Conservation (phyloP, 768 basidiomycete species). For the Mycena maculata region DNA sequence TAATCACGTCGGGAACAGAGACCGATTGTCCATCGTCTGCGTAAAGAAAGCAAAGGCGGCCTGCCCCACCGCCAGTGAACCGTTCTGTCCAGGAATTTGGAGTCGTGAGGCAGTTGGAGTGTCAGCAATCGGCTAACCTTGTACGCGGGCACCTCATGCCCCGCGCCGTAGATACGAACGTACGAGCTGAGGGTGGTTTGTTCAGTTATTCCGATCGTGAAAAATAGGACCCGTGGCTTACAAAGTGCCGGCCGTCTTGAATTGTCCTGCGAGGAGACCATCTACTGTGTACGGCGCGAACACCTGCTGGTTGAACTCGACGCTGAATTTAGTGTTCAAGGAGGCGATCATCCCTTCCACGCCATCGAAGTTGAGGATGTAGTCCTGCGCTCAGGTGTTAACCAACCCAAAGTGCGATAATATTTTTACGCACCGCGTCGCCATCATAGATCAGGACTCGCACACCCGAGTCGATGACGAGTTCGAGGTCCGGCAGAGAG, state of each 20-base stretch:
- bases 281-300: conserved; percentile 53
- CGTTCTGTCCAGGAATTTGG: neutral
- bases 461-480: conserved; percentile 56
- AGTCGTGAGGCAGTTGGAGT: neutral
- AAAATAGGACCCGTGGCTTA: conserved; percentile 12
- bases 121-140: neutral
- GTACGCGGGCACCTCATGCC: conserved; percentile 47
- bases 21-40: conserved; percentile 18
- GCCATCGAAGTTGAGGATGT: conserved; percentile 55
- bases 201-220: neutral
- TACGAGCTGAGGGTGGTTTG: conserved; percentile 42
- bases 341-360: conserved; percentile 51
- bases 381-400: conserved; percentile 38
- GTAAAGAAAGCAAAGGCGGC: conserved; percentile 21
- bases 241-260: conserved; percentile 59
- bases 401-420: conserved; percentile 1
- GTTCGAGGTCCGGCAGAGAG: conserved; percentile 48
- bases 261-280: conserved; percentile 51
- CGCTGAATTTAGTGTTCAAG: conserved; percentile 49
- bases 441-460: conserved; percentile 54
- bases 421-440: conserved; percentile 44
- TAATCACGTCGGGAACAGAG: neutral
- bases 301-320: conserved; percentile 42
- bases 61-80: conserved; percentile 18
- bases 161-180: conserved; percentile 49